A percentile compares a stretch with the other conserved stretches of the same genome.
Evolutionary conservation across 2,329 filamentous ascomycete species (phyloP).

Genomic region (Pseudogymnoascus sp.): DNA sequence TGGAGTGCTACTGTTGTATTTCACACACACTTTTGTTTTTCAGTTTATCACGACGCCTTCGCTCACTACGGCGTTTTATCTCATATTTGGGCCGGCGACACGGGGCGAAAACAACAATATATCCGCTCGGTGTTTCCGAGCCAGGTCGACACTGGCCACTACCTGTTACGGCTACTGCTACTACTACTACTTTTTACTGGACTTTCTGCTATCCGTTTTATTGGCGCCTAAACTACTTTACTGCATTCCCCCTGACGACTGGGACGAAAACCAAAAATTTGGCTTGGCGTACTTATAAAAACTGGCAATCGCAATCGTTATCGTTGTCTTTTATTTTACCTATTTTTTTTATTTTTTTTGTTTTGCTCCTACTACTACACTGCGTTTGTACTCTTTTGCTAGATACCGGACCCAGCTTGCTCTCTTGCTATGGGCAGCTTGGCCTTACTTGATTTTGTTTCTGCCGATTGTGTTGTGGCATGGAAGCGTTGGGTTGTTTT

Average conservation of each 20-base stretch:
- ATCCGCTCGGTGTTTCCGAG: neutral
- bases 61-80: constrained; percentile 1
- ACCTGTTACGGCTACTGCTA: neutral
- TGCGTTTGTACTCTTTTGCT: neutral
- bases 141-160: neutral
- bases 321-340: neutral
- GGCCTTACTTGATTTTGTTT: neutral
- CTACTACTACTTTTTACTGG: neutral
- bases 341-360: neutral
- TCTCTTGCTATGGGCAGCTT: neutral
- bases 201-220: neutral
- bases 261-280: neutral
- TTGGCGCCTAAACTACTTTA: neutral
- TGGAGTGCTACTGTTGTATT: neutral
- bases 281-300: neutral
- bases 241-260: constrained; percentile 1
- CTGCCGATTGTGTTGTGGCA: neutral
- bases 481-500: neutral
- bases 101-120: neutral
- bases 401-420: constrained; percentile 2
- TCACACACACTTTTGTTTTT: neutral
- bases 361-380: neutral
- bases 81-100: neutral
- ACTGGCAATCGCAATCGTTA: neutral
- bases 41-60: neutral